Conservation (phyloP, 495 filamentous ascomycete species). For the Penicillium canescens region DNA sequence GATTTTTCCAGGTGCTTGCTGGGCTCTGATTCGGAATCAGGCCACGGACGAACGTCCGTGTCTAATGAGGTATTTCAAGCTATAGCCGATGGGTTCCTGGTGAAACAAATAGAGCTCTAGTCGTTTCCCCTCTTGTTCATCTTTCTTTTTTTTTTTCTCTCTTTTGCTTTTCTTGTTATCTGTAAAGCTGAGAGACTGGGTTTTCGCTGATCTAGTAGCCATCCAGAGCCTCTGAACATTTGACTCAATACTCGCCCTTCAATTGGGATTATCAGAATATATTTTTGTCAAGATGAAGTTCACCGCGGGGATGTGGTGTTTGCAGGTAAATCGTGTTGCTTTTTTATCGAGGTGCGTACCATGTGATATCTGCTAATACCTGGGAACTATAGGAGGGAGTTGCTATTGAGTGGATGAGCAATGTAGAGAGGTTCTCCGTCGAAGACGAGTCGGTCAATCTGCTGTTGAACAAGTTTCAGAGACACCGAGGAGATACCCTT, state of each 20-base stretch:
- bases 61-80: conserved; percentile 18
- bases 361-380: neutral
- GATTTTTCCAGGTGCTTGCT: conserved; percentile 4
- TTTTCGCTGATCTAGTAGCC: neutral
- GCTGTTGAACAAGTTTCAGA: conserved; percentile 43
- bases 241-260: neutral
- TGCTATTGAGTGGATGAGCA: conserved; percentile 49
- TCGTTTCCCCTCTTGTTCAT: neutral
- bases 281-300: conserved; percentile 40
- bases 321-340: conserved; percentile 26
- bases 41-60: conserved; percentile 22
- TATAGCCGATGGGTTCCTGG: neutral
- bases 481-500: conserved; percentile 56
- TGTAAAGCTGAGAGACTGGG: neutral
- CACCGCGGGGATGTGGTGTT: conserved; percentile 46
- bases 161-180: neutral
- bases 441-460: conserved; percentile 39
- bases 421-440: conserved; percentile 40
- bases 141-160: neutral
- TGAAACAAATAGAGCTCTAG: neutral
- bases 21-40: conserved; percentile 9
- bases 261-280: neutral
- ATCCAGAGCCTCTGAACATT: neutral
- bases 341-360: neutral
- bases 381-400: conserved; percentile 31